Base-by-base conservation (phyloP, 176 grass and related monocot genomes). In the Zea luxurians region DNA sequence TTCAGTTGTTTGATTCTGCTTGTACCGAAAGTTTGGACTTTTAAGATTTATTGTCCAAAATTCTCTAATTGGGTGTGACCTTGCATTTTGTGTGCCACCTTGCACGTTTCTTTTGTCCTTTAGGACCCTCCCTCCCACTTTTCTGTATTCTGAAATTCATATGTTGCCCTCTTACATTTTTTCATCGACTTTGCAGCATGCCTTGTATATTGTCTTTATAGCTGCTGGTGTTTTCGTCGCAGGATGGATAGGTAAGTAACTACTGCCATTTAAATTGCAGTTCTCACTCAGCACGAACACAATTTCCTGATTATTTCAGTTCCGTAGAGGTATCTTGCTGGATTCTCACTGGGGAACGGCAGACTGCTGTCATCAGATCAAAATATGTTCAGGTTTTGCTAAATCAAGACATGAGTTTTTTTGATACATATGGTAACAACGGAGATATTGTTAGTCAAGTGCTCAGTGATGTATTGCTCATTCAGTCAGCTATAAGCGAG, bases 381-480 rank as follows among this genome's bases (percentile, higher is more conserved):
- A 99, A 87, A 71, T 99, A 99, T 62, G 96, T 99, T 63, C 92
- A 99, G 52, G 96, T 99, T 17, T 84, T 99, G 79, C 83, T 99
- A 75, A 99, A 92, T 79, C 96, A 99, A 87, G 96, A 99, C 49
- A 99, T 99, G 96, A 99, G 96, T 75, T 99, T 99, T 71, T 99
- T 99, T 87, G 96, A 99, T 87, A 99, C 96, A 35, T 99, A 99
- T 61, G 96, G 96, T 78, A 99, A 99, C 78, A 99, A 99, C 3
- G 96, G 96, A 73, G 96, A 99, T 75, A 99, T 99, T 54, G 96
- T 99, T 77, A 99, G 96, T 83, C 96, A 99, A 93, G 96, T 99
- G 69, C 80, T 99, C 64, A 99, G 96, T 48, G 96, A 99, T 83
- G 96, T 99, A 62, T 85, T 99, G 79, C 88, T 99, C 61, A 99